Conservation (phyloP, 441 rosid species). For the Aquilaria agallochum region DNA sequence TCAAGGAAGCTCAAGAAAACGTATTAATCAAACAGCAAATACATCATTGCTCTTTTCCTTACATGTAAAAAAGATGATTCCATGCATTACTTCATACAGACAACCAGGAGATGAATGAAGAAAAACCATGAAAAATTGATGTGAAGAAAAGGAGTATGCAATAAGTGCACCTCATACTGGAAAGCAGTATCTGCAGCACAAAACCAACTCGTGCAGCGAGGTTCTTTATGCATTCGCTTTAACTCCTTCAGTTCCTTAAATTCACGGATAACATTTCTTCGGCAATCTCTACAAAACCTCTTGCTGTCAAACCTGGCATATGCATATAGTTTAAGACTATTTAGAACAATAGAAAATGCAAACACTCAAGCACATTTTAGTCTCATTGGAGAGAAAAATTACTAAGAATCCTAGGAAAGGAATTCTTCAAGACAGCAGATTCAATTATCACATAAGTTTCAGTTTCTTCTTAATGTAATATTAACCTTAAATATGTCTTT, state of each 20-base stretch:
- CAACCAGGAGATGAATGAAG: too few relatives aligned
- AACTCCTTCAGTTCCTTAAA: slow-evolving; percentile 96
- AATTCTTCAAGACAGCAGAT: too few relatives aligned
- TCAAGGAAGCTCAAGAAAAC: slow-evolving; percentile 4
- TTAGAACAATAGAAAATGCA: slow-evolving; percentile 10
- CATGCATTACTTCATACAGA: too few relatives aligned
- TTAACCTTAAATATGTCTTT: too few relatives aligned
- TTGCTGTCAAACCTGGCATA: slow-evolving; percentile 92
- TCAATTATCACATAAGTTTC: too few relatives aligned
- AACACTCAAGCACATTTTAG: slow-evolving; percentile 4
- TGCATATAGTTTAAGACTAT: slow-evolving; percentile 16
- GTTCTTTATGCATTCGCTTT: slow-evolving; percentile 88
- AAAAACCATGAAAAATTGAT: neutral
- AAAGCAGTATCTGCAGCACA: slow-evolving; percentile 88
- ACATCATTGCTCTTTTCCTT: neutral
- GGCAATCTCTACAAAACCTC: slow-evolving; percentile 97
- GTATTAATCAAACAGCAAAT: neutral
- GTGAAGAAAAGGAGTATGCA: neutral
- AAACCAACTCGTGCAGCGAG: slow-evolving; percentile 84
- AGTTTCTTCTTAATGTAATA: too few relatives aligned
- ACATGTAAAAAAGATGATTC: too few relatives aligned
- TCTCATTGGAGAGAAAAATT: neutral
- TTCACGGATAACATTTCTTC: slow-evolving; percentile 93
- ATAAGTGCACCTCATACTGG: slow-evolving; percentile 67
- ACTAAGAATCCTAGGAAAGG: too few relatives aligned